A percentile compares a stretch with the other conserved stretches of the same genome.
Conservation (phyloP, 257 asterid genomes). For the Oldenlandia corymbosa region DNA sequence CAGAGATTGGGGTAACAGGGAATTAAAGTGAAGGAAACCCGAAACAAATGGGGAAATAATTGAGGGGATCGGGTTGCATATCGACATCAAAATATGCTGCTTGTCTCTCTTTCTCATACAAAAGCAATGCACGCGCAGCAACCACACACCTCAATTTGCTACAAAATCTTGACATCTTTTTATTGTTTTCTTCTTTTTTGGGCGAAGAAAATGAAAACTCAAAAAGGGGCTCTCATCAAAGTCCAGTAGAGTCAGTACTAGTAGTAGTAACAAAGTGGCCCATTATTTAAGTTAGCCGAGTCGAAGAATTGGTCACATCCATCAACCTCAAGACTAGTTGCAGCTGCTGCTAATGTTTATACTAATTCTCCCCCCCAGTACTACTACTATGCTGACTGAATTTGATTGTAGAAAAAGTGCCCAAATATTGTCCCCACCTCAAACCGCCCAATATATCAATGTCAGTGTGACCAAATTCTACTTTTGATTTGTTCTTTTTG, state of each 20-base stretch:
- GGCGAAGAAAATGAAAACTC: no score
- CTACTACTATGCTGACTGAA: no score
- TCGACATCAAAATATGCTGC: constrained; percentile 27
- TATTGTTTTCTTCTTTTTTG: no score
- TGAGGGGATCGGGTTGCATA: background rate
- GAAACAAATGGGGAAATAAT: background rate
- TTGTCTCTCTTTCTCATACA: constrained; percentile 27
- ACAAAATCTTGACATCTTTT: no score
- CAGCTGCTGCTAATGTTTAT: background rate
- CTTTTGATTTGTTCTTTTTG: background rate
- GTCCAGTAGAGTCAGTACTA: no score
- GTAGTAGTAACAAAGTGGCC: no score
- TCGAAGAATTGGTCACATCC: constrained; percentile 30
- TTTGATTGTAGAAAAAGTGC: no score
- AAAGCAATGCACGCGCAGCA: constrained; percentile 23
- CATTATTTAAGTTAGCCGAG: constrained; percentile 15
- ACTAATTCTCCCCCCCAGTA: background rate
- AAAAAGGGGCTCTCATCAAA: no score
- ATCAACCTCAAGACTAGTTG: constrained; percentile 9
- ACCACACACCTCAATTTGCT: no score
- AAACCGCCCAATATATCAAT: constrained; percentile 19
- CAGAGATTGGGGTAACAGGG: no score
- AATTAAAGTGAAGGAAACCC: background rate
- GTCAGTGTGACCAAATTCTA: background rate
- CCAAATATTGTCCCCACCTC: background rate